Base-by-base conservation (phyloP, 176 grass and related monocot genomes). In the Tillandsia leiboldiana region DNA sequence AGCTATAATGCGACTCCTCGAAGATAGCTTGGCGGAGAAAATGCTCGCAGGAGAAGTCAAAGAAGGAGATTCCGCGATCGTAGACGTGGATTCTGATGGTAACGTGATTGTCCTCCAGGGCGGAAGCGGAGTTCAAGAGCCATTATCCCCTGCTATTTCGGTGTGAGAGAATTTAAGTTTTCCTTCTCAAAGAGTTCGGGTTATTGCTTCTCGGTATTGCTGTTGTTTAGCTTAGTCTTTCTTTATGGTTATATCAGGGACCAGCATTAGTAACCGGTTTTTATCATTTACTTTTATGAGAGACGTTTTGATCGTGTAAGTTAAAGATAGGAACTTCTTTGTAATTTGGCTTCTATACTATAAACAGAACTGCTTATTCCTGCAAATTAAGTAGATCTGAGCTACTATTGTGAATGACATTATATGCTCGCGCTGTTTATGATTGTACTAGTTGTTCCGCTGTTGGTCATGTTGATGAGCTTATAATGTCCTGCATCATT, bases 11-110 rank as follows among this genome's bases (percentile, higher is more conserved):
- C 80, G 87, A 76, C 81, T 96, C 58, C 70, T 96, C 51, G 91
- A 96, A 77, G 91, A 96, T 74, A 87, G 87, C 73, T 85, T 96
- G 1, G 86, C 86, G 1, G 86, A 90, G 80, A 95, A 95, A 74
- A 82, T 90, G 56, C 64, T 95, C 12, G 72, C 78, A 0, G 91
- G 78, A 13, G 87, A 87, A 22, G 74, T 90, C 49, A 96, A 96
- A 71, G 86, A 90, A 48, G 91, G 91, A 0, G 86, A 96, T 50
- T 90, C 91, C 0, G 81, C 82, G 27, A 96, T 96, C 48, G 91
- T 96, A 4, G 91, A 96, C 65, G 79, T 90, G 14, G 91, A 96
- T 62, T 87, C 91, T 0, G 87, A 90, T 8, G 81, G 87, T 26
- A 90, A 85, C 71, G 83, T 87, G 2, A 20, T 87, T 0, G 91